These are phyloP conservation scores for Astrothelium macrocarpum DNA, from an alignment of 495 filamentous ascomycete genomes.

Conservation along the genomic window DNA sequence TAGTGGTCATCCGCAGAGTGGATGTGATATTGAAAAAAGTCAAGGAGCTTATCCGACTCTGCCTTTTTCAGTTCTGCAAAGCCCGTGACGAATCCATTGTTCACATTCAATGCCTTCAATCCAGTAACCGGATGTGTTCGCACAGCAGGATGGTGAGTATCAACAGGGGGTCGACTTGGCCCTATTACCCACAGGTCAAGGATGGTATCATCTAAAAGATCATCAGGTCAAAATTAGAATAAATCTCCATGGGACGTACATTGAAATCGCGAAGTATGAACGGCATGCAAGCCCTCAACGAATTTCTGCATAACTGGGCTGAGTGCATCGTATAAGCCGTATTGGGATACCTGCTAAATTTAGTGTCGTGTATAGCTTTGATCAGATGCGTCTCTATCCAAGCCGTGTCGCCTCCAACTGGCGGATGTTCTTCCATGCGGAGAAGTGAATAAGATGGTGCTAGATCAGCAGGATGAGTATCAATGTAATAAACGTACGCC, in stretches of 20 bases:
- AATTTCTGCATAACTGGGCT: slow-evolving; percentile 39
- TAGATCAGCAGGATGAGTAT: neutral
- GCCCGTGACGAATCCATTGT: slow-evolving; percentile 41
- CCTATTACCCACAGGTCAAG: slow-evolving; percentile 41
- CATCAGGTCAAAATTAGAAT: neutral
- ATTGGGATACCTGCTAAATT: slow-evolving; percentile 4
- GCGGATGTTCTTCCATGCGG: slow-evolving; percentile 46
- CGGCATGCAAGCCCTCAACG: slow-evolving; percentile 40
- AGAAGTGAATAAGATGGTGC: slow-evolving; percentile 43
- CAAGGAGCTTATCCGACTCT: slow-evolving; percentile 44
- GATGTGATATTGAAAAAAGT: slow-evolving; percentile 43
- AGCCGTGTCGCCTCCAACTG: slow-evolving; percentile 45
- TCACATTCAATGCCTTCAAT: slow-evolving; percentile 43
- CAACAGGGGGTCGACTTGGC: slow-evolving; percentile 42
- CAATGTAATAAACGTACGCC: neutral
- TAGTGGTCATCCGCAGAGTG: slow-evolving; percentile 46
- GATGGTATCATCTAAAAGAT: slow-evolving; percentile 33
- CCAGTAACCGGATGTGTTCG: slow-evolving; percentile 47
- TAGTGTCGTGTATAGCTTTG: neutral
- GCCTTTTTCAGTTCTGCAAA: slow-evolving; percentile 46
- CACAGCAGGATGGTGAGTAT: slow-evolving; percentile 46
- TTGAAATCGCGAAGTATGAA: neutral
- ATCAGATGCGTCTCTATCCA: slow-evolving; percentile 26
- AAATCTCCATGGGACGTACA: neutral
- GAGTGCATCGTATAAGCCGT: slow-evolving; percentile 39